These are phyloP conservation scores for Nigrospora sphaerica DNA, from an alignment of 2,329 filamentous ascomycete species.

Conservation along the genomic window DNA sequence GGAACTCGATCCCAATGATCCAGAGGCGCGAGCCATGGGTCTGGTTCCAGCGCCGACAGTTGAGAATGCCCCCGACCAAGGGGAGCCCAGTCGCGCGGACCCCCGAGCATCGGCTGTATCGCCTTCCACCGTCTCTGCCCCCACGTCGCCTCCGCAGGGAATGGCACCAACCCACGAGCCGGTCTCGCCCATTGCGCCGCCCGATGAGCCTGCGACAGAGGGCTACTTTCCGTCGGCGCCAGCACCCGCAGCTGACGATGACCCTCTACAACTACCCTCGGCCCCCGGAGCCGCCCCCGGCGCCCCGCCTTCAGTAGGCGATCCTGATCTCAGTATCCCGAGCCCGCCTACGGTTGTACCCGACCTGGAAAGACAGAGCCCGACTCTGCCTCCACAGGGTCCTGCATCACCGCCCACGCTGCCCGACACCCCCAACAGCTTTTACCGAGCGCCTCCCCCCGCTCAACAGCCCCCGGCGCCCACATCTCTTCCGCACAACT, in stretches of 20 bases:
- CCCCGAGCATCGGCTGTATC: slow-evolving; percentile 16
- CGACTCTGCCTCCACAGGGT: slow-evolving; percentile 17
- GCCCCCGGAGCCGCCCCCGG: slow-evolving; percentile 18
- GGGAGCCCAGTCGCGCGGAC: slow-evolving; percentile 15
- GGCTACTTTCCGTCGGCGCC: slow-evolving; percentile 19
- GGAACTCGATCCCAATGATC: slow-evolving; percentile 54
- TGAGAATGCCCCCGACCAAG: slow-evolving; percentile 46
- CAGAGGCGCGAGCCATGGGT: slow-evolving; percentile 49
- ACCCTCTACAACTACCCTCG: slow-evolving; percentile 19
- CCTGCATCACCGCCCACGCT: slow-evolving; percentile 21
- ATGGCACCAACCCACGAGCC: slow-evolving; percentile 19
- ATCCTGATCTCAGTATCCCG: slow-evolving; percentile 14
- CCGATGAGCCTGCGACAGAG: slow-evolving; percentile 15
- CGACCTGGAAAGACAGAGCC: slow-evolving; percentile 10
- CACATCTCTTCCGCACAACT: neutral
- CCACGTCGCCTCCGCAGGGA: slow-evolving; percentile 21
- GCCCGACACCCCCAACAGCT: slow-evolving; percentile 23
- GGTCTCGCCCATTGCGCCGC: slow-evolving; percentile 23
- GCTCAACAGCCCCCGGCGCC: slow-evolving; percentile 13
- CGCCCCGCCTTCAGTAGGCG: slow-evolving; percentile 17
- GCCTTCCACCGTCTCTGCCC: slow-evolving; percentile 28
- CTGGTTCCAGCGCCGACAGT: slow-evolving; percentile 13
- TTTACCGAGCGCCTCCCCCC: slow-evolving; percentile 23
- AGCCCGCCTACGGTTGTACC: slow-evolving; percentile 16
- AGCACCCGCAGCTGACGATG: slow-evolving; percentile 6